These are phyloP conservation scores for Globisporangium lucens DNA, from an alignment of 352 stramenopile genomes.

Conservation along the genomic window DNA sequence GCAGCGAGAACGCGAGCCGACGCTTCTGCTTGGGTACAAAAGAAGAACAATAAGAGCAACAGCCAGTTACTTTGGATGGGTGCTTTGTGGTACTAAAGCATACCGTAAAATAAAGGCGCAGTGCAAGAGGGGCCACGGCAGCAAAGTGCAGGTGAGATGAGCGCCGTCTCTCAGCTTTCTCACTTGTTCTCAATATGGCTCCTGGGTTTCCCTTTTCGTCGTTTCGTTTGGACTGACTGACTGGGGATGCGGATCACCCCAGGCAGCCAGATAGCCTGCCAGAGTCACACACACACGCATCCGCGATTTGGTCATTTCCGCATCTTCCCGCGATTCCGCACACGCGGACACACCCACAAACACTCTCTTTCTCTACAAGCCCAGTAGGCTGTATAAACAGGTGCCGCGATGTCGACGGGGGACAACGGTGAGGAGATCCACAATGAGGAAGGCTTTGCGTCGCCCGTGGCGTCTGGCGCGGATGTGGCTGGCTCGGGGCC, in stretches of 20 bases:
- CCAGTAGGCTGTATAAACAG: not conserved
- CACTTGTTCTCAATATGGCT: not conserved
- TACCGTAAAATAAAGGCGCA: too few relatives aligned
- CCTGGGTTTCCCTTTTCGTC: not conserved
- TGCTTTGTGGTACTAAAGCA: too few relatives aligned
- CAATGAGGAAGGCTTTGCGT: not conserved
- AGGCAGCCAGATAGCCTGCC: not conserved
- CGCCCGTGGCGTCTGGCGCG: not conserved
- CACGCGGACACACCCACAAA: not conserved
- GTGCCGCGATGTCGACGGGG: not conserved
- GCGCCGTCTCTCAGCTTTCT: too few relatives aligned
- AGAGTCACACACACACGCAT: not conserved
- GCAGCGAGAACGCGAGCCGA: not conserved
- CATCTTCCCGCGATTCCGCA: slow-evolving; percentile 1
- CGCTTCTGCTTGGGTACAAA: not conserved
- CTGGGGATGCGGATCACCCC: not conserved
- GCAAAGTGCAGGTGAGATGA: too few relatives aligned
- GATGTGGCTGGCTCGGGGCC: not conserved
- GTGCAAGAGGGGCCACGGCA: too few relatives aligned
- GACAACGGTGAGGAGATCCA: not conserved
- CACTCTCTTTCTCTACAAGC: not conserved
- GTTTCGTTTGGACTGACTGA: too few relatives aligned
- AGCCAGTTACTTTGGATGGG: not conserved
- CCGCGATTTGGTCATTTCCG: not conserved
- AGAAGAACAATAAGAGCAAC: not conserved